Evolutionary conservation across 768 basidiomycete genomes (phyloP), one percentile per base, ranked within the genome.

Genomic region (Gyrodon lividus): DNA sequence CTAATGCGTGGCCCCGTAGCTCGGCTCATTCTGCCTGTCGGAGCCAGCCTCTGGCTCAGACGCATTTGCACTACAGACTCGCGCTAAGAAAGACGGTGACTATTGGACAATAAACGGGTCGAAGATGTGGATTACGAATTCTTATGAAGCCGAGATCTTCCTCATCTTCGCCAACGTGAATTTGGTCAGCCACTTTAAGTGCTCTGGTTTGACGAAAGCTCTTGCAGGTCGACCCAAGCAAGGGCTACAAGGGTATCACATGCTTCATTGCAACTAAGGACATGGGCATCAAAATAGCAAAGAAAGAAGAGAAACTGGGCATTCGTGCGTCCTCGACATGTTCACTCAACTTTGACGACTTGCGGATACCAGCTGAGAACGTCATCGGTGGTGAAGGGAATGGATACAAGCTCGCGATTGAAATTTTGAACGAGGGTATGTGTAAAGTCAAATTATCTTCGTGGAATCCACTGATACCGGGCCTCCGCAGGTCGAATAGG

Each of bases 61-160:
- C 64, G 97, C 97, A 0, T 99, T 99, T 66, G 94, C 96, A 0
- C 75, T 99, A 30, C 92, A 96, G 67, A 94, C 97, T 1, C 88
- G 89, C 10, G 96, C 97, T 14, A 86, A 78, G 66, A 90, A 88
- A 69, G 86, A 92, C 41, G 93, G 92, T 16, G 83, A 88, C 59
- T 68, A 86, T 67, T 98, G 87, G 81, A 74, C 93, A 26, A 67
- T 99, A 47, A 95, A 93, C 59, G 97, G 97, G n/a, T 91, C 92
- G 50, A 99, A 99, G 77, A 95, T 96, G 94, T 97, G 94, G 94
- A 97, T 98, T 53, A 96, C 94, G 22, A 98, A 98, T 71, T 95
- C 93, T 0, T 80, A 83, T 52, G 92, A 95, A 70, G 93, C 92
- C 1, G 90, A 93, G 41, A 78, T 95, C 35, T 90, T 89, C 75